Base-by-base conservation (phyloP, 257 asterid genomes). In the Salvia hispanica region DNA sequence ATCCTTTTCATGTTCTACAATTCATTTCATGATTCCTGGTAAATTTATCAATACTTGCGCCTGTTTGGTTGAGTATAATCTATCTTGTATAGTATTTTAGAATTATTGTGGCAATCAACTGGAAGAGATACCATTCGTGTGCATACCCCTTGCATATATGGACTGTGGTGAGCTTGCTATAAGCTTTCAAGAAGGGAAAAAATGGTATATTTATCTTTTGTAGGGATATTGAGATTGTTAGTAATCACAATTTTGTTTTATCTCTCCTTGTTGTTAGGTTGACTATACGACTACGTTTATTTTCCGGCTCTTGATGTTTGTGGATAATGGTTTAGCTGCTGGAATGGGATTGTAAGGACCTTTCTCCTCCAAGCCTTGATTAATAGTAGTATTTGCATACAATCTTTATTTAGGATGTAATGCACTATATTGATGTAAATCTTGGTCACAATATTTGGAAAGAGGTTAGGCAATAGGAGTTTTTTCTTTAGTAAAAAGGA, bases 261-360 rank as follows among this genome's bases (percentile, higher is more conserved):
- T 7, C 45, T 58, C 57, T 66, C 67, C 40, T 50, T 31, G 65
- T 72, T 75, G 61, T 39, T 77, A 94, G 99, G 99, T 87, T 70
- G 98, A 93, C 77, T 93, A 93, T 67, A 82, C 92, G 1, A 18
- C 88, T 2, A 97, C 90, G 73, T 93, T 90, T 63, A 73, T 90
- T 59, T 88, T 93, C 78, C 91, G 98, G 77, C 84, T 90, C 70
- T 80, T 93, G 92, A 93, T 93, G 98, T 93, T 93, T 73, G 84
- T 88, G 59, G 98, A 93, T 73, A 90, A 93, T 73, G 97, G 95
- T 12, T 81, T 93, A 76, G 91, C 98, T 73, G 77, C 96, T 72
- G 98, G 97, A 72, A 88, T 93, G 97, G 98, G 95, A 86, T 78
- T 93, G 98, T 93, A 88, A 93, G 97, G 60, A 70, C 47, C 55